Conservation (phyloP, 2,329 filamentous ascomycete species). For the Purpureocillium lavendulum region DNA sequence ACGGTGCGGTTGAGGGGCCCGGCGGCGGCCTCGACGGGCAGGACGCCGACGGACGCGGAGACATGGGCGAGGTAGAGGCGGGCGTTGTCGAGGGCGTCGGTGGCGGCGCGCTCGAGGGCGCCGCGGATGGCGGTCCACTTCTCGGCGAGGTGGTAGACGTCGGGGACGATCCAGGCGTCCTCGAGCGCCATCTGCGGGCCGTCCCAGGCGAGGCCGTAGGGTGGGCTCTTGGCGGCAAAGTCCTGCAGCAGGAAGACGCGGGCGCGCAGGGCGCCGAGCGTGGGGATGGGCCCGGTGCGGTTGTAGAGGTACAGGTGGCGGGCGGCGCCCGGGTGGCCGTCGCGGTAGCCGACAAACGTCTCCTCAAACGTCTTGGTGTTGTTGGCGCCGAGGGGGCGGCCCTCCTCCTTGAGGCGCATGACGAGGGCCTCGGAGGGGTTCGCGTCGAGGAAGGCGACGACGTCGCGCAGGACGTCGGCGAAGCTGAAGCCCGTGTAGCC, state of each 20-base stretch:
- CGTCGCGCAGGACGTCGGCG: slow-evolving; percentile 30
- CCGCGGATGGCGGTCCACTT: slow-evolving; percentile 37
- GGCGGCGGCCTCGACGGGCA: slow-evolving; percentile 41
- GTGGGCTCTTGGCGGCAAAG: slow-evolving; percentile 22
- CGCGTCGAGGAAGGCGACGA: slow-evolving; percentile 35
- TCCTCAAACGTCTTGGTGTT: slow-evolving; percentile 34
- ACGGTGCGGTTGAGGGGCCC: slow-evolving; percentile 33
- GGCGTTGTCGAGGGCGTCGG: slow-evolving; percentile 22
- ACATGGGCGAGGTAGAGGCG: slow-evolving; percentile 36
- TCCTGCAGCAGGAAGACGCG: slow-evolving; percentile 40
- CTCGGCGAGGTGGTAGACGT: slow-evolving; percentile 31
- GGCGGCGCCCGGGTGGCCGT: slow-evolving; percentile 22
- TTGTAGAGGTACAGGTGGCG: slow-evolving; percentile 28
- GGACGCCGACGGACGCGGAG: slow-evolving; percentile 37
- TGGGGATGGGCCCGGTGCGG: slow-evolving; percentile 25
- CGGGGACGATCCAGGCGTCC: slow-evolving; percentile 36
- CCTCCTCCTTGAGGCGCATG: slow-evolving; percentile 43
- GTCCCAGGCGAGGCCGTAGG: slow-evolving; percentile 37
- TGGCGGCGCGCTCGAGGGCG: slow-evolving; percentile 29
- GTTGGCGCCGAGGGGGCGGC: slow-evolving; percentile 22
- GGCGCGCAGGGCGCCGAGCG: slow-evolving; percentile 34
- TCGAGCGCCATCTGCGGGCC: slow-evolving; percentile 35
- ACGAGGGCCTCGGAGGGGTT: slow-evolving; percentile 38
- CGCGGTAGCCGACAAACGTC: slow-evolving; percentile 32
- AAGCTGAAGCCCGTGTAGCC: slow-evolving; percentile 36